Evolutionary conservation across 331 rosid species (phyloP), one percentile per base, ranked within the genome.

Genomic region (Pyracantha coccinea): DNA sequence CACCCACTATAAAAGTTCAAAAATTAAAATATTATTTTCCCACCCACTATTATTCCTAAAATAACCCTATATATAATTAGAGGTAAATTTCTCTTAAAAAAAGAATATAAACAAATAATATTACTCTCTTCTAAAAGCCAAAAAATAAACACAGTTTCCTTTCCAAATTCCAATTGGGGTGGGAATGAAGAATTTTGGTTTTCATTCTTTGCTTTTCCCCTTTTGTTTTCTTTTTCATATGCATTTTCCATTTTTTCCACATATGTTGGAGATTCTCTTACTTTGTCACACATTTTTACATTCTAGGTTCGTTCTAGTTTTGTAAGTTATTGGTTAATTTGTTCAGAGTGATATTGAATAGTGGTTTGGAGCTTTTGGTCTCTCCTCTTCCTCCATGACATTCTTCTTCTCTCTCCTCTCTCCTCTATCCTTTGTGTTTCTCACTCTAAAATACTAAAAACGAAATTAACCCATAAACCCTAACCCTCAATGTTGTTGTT

Each of bases 281-380:
- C n/a, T 41, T 68, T 20, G 20, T 38, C 32, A 5, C 54, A 10
- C n/a, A 23, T 9, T 60, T 20, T 71, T 60, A 29, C 50, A 5
- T 62, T 59, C 12, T 75, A 54, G 32, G n/a, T 16, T 10, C n/a
- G 23, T 41, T 45, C 64, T 60, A 61, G 31, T 29, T n/a, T 6
- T 15, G 31, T 8, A 4, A 50, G 3, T 71, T 17, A 20, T 74
- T 60, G 77, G 47, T 61, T 61, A 27, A 15, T 62, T 47, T 63
- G 45, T 63, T 28, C 29, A 28, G 0, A 66, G 50, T 32, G 62
- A 28, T 69, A 11, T 74, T 24, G 68, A 71, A 44, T 69, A 71
- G 85, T 89, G 90, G 89, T 78, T 90, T 80, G 87, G 80, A 84
- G 85, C 85, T 83, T 82, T 85, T 27, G 25, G 28, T 65, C 47